phyloP scores from a whole-genome alignment of 139 green algal genomes.

The Eudorina sp. region DNA sequence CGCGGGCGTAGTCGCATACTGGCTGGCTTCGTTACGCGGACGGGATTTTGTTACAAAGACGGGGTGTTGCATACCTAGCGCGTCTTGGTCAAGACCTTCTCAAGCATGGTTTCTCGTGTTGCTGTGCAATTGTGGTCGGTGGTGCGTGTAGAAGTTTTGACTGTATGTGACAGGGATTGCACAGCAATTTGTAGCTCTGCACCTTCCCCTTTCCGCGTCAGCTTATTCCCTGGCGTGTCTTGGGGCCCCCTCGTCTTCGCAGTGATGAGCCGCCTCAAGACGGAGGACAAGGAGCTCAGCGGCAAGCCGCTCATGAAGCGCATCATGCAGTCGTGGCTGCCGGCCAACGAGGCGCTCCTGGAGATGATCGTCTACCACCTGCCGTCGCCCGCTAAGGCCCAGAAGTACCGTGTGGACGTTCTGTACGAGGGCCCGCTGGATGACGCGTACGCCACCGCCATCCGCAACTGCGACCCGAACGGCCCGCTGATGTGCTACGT shows the following conservation, averaged over 20 bases:
- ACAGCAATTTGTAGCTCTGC: no score
- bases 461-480: slow-evolving; percentile 96
- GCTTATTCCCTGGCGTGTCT: no score
- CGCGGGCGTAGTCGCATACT: neutral
- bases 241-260: no score
- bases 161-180: neutral
- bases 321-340: slow-evolving; percentile 95
- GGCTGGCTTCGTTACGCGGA: no score
- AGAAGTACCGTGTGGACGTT: slow-evolving; percentile 98
- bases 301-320: slow-evolving; percentile 97
- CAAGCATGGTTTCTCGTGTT: no score
- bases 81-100: no score
- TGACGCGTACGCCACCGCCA: slow-evolving; percentile 93
- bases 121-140: no score
- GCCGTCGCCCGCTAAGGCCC: slow-evolving; percentile 86
- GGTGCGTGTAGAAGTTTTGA: no score
- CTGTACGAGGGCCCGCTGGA: slow-evolving; percentile 99
- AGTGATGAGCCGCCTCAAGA: slow-evolving; percentile 87
- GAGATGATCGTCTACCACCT: slow-evolving; percentile 99
- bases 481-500: slow-evolving; percentile 99
- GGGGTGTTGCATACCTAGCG: no score
- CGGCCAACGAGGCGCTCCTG: slow-evolving; percentile 93
- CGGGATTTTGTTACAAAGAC: no score
- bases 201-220: no score
- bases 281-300: slow-evolving; percentile 93